Evolutionary conservation across 805 yeast genomes (phyloP), one percentile per base, ranked within the genome.

Genomic region (Lipomyces sp.): DNA sequence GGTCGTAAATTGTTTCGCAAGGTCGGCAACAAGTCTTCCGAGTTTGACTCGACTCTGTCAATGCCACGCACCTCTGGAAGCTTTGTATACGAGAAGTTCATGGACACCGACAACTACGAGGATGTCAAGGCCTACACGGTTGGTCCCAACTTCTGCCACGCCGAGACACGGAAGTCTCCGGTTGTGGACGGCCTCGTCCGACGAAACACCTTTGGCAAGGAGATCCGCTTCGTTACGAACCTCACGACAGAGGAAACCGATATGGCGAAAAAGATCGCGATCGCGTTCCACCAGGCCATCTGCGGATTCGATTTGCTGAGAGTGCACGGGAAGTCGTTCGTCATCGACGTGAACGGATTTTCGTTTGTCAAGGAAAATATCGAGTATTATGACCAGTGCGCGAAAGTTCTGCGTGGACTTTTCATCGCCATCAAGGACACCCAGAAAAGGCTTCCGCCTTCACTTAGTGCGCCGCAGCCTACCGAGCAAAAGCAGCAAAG

Each of bases 131-230:
- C 98, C 0, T 93, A 93, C 68, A 93, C 99, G 1, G 98, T 93
- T 3, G 98, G 98, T 1, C 81, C 84, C 2, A 73, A 73, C 18
- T 93, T 79, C 64, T 93, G 98, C 66, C 99, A 93, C 68, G 99
- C 98, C 0, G 99, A 93, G 66, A 93, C 99, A 1, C 78, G 99
- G 64, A 93, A 93, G 68, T 88, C 96, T 0, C 99, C 99, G 0
- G 98, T 93, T 2, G 98, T 93, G n/a, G 99, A 93, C 70, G 99
- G 99, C 41, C 86, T 93, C 51, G 99, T 93, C 23, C 78, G 97
- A 64, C 79, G 99, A 67, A 93, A 93, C 65, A 90, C 98, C 1
- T 95, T 90, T 63, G 99, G 99, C 41, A 93, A 93, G 68, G 99
- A 93, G 70, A 83, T 93, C 40, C 77, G 99, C 57, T 93, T 85